Conservation (phyloP, 192 early-diverging fungal genomes). For the Backusella westeae region DNA sequence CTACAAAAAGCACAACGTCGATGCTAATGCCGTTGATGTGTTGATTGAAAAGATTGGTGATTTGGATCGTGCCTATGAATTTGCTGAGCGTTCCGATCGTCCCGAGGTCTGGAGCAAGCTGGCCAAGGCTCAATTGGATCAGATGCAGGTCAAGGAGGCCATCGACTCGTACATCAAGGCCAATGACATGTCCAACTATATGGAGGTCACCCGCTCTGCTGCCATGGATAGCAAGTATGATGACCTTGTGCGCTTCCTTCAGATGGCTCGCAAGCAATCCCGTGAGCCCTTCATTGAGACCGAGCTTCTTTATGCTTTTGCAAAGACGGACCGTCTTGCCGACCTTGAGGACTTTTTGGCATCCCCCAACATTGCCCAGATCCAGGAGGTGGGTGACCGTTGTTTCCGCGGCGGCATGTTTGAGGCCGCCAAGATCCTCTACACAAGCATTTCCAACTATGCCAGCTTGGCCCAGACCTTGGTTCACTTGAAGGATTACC, state of each 20-base stretch:
- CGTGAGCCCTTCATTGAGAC: slow-evolving; percentile 96
- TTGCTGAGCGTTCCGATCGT: slow-evolving; percentile 87
- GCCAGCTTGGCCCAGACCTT: slow-evolving; percentile 96
- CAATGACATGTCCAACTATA: slow-evolving; percentile 85
- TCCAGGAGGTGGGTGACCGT: slow-evolving; percentile 91
- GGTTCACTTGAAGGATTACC: slow-evolving; percentile 93
- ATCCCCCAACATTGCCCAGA: slow-evolving; percentile 92
- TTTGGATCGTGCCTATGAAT: slow-evolving; percentile 95
- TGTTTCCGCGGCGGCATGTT: slow-evolving; percentile 93
- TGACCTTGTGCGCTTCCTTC: slow-evolving; percentile 89
- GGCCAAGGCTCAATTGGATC: slow-evolving; percentile 92
- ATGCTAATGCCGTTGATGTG: slow-evolving; percentile 86
- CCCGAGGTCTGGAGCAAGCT: slow-evolving; percentile 95
- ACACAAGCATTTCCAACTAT: slow-evolving; percentile 97
- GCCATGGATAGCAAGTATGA: slow-evolving; percentile 86
- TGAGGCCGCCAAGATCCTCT: slow-evolving; percentile 92
- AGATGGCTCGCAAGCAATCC: slow-evolving; percentile 91
- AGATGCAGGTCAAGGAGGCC: slow-evolving; percentile 89
- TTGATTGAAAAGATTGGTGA: slow-evolving; percentile 90
- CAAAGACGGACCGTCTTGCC: slow-evolving; percentile 87
- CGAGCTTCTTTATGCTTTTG: slow-evolving; percentile 93
- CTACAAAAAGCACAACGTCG: slow-evolving; percentile 92
- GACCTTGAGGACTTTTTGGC: slow-evolving; percentile 96
- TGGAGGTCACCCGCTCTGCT: slow-evolving; percentile 84
- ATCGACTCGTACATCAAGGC: slow-evolving; percentile 97